Evolutionary conservation across 2,329 filamentous ascomycete genomes (phyloP).

Genomic region (Orbilia brochopaga): DNA sequence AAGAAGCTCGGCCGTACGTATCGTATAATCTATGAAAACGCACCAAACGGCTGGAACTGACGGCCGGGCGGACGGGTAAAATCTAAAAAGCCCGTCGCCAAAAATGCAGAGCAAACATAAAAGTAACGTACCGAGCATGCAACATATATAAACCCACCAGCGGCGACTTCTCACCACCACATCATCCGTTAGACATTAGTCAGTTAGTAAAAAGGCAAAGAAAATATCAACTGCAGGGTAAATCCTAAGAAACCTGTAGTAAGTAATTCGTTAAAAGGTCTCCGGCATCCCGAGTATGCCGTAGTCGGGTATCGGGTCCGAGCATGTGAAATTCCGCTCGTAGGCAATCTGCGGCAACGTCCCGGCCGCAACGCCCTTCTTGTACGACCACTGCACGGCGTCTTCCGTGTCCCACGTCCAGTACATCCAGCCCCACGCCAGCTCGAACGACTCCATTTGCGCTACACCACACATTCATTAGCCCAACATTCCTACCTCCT

Average conservation of each 20-base stretch:
- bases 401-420: constrained; percentile 97
- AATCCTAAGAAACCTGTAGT: constrained; percentile 3
- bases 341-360: constrained; percentile 80
- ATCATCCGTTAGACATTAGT: too few relatives aligned
- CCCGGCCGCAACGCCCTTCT: constrained; percentile 75
- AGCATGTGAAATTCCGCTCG: constrained; percentile 72
- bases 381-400: constrained; percentile 89
- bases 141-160: too few relatives aligned
- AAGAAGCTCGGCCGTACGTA: too few relatives aligned
- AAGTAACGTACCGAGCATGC: too few relatives aligned
- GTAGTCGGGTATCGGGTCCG: constrained; percentile 60
- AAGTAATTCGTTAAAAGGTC: constrained; percentile 57
- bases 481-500: not conserved
- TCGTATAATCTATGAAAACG: too few relatives aligned
- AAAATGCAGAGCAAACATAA: too few relatives aligned
- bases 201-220: not conserved
- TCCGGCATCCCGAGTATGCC: constrained; percentile 57
- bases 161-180: too few relatives aligned
- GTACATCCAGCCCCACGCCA: constrained; percentile 97
- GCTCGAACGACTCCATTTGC: constrained; percentile 93
- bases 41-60: too few relatives aligned
- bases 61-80: too few relatives aligned
- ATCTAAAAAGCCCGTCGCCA: too few relatives aligned
- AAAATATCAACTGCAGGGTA: constrained; percentile 1
- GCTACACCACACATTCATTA: constrained; percentile 60